These are phyloP conservation scores for Leucocoprinus birnbaumii DNA, from an alignment of 768 basidiomycete genomes.

Conservation along the genomic window DNA sequence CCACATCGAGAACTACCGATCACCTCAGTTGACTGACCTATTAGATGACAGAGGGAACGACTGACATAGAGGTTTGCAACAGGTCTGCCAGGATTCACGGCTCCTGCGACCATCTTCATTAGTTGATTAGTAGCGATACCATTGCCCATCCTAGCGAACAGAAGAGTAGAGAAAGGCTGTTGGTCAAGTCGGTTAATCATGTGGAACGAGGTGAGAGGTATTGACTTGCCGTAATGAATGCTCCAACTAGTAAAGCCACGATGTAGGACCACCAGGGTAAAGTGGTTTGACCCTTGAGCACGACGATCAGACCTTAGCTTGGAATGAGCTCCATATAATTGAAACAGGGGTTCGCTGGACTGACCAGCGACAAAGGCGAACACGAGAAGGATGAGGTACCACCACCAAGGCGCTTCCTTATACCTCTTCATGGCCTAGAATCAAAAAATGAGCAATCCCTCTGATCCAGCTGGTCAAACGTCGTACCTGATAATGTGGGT, in stretches of 20 bases:
- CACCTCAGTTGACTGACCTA: background rate
- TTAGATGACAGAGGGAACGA: background rate
- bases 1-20: constrained; percentile 60
- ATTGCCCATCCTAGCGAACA: constrained; percentile 59
- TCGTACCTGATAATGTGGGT: constrained; percentile 52
- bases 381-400: constrained; percentile 48
- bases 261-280: constrained; percentile 65
- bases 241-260: constrained; percentile 49
- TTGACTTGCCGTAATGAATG: constrained; percentile 31
- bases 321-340: background rate
- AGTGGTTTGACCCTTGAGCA: constrained; percentile 55
- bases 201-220: background rate
- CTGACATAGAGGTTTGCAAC: constrained; percentile 68
- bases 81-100: constrained; percentile 58
- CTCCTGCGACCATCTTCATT: constrained; percentile 65
- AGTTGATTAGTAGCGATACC: constrained; percentile 58
- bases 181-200: background rate
- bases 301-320: constrained; percentile 48
- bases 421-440: constrained; percentile 53
- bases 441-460: background rate
- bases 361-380: constrained; percentile 56
- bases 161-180: constrained; percentile 53
- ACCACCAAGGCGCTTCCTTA: constrained; percentile 59
- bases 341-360: constrained; percentile 1
- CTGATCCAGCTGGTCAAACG: background rate